Evolutionary conservation across 805 yeast species (phyloP).

Genomic region (Diddensiella santjacobensis): DNA sequence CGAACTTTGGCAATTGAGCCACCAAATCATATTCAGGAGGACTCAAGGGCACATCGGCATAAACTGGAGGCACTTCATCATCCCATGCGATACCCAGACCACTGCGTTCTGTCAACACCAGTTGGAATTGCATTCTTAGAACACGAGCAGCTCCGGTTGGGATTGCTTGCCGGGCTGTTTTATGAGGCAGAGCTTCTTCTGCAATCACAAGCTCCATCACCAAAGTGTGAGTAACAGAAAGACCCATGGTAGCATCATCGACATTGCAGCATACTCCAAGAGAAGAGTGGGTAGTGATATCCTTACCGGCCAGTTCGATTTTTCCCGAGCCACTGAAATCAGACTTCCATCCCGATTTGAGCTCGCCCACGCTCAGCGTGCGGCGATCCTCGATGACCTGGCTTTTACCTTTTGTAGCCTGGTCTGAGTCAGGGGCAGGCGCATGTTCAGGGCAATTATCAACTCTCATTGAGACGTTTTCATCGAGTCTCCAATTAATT

Average conservation of each 20-base stretch:
- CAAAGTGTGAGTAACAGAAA: constrained; percentile 69
- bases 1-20: constrained; percentile 22
- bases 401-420: constrained; percentile 7
- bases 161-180: constrained; percentile 32
- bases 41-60: constrained; percentile 77
- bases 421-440: constrained; percentile 21
- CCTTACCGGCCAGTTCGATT: constrained; percentile 52
- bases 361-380: constrained; percentile 71
- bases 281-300: constrained; percentile 31
- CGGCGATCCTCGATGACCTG: constrained; percentile 58
- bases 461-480: constrained; percentile 60
- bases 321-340: constrained; percentile 78
- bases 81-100: constrained; percentile 98
- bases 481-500: constrained; percentile 85
- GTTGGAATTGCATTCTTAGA: constrained; percentile 86
- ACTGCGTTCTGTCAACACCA: constrained; percentile 80
- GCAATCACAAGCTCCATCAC: constrained; percentile 91
- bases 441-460: constrained; percentile 56
- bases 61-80: constrained; percentile 97
- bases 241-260: constrained; percentile 75
- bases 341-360: constrained; percentile 92
- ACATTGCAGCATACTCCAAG: constrained; percentile 74
- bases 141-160: constrained; percentile 92
- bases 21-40: constrained; percentile 73
- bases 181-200: constrained; percentile 53